A percentile compares a stretch with the other conserved stretches of the same genome.
phyloP scores from a whole-genome alignment of 108 stramenopile species.

The Stephanodiscus triporus region DNA sequence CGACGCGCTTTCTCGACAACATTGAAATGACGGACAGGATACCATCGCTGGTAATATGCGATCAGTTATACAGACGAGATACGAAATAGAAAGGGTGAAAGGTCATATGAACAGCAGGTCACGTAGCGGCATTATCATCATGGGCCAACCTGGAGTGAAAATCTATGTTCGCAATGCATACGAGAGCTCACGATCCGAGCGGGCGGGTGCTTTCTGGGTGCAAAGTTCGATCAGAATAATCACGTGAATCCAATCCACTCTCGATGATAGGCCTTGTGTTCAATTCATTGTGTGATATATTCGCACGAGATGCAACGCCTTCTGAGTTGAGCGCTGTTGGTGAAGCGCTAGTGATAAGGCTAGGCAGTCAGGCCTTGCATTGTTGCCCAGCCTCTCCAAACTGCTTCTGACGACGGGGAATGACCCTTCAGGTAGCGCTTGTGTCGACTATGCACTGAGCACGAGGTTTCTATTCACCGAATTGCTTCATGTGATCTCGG shows the following conservation, averaged over 20 bases:
- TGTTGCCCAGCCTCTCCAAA: constrained; percentile 23
- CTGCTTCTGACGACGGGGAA: neutral
- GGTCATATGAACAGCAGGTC: constrained; percentile 10
- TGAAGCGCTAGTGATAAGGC: neutral
- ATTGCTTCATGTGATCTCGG: constrained; percentile 7
- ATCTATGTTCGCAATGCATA: constrained; percentile 21
- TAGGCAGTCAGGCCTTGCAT: constrained; percentile 8
- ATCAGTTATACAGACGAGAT: constrained; percentile 29
- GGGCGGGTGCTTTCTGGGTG: constrained; percentile 16
- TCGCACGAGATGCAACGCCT: constrained; percentile 11
- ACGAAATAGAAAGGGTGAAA: constrained; percentile 13
- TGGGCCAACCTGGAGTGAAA: constrained; percentile 33
- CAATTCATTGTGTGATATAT: constrained; percentile 16
- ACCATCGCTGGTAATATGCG: constrained; percentile 4
- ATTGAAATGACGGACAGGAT: neutral
- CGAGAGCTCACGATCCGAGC: neutral
- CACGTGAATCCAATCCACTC: constrained; percentile 19
- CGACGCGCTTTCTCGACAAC: constrained; percentile 28
- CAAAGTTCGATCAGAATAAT: constrained; percentile 37
- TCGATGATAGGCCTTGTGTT: constrained; percentile 20
- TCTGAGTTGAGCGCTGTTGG: constrained; percentile 3
- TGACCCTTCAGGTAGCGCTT: neutral
- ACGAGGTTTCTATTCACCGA: constrained; percentile 22
- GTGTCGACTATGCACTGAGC: constrained; percentile 16
- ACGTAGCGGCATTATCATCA: constrained; percentile 18